These are phyloP conservation scores for Solioccasus polychromus DNA, from an alignment of 768 basidiomycete genomes.

Conservation along the genomic window DNA sequence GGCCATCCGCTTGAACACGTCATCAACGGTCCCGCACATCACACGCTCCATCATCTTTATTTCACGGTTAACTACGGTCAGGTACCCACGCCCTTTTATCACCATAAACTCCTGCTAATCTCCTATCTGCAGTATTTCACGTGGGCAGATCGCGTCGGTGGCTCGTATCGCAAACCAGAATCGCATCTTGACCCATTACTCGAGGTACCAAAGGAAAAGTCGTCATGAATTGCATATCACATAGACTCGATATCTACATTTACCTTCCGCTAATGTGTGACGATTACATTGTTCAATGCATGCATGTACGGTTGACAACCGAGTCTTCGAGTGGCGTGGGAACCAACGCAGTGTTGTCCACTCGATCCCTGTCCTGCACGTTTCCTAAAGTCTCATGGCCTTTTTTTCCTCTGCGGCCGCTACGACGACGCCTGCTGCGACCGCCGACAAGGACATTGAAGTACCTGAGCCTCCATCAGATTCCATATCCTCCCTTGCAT, in stretches of 20 bases:
- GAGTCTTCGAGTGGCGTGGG: slow-evolving; percentile 23
- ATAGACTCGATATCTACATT: slow-evolving; percentile 17
- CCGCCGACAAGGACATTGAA: slow-evolving; percentile 75
- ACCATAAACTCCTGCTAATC: slow-evolving; percentile 15
- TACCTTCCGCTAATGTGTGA: slow-evolving; percentile 20
- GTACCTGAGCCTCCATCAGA: slow-evolving; percentile 79
- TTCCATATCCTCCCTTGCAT: slow-evolving; percentile 81
- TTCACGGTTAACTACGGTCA: slow-evolving; percentile 97
- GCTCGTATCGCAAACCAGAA: slow-evolving; percentile 88
- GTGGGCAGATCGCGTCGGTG: slow-evolving; percentile 81
- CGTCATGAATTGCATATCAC: slow-evolving; percentile 2
- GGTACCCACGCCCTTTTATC: slow-evolving; percentile 45
- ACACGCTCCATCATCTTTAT: slow-evolving; percentile 95
- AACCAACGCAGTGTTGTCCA: too few relatives aligned
- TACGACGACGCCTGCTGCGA: slow-evolving; percentile 34
- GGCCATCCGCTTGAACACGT: slow-evolving; percentile 82
- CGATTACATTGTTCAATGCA: slow-evolving; percentile 1
- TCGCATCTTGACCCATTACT: slow-evolving; percentile 81
- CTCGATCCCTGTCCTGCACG: neutral
- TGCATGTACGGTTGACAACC: neutral
- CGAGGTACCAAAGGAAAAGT: slow-evolving; percentile 43
- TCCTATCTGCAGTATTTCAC: slow-evolving; percentile 80
- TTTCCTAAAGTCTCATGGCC: slow-evolving; percentile 30
- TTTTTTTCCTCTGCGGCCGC: slow-evolving; percentile 39
- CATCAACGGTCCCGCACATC: slow-evolving; percentile 98